Percentiles rank a stretch among this genome's conserved stretches.
Evolutionary conservation across 768 basidiomycete species (phyloP).

Genomic region (Cystobasidium tubakii): DNA sequence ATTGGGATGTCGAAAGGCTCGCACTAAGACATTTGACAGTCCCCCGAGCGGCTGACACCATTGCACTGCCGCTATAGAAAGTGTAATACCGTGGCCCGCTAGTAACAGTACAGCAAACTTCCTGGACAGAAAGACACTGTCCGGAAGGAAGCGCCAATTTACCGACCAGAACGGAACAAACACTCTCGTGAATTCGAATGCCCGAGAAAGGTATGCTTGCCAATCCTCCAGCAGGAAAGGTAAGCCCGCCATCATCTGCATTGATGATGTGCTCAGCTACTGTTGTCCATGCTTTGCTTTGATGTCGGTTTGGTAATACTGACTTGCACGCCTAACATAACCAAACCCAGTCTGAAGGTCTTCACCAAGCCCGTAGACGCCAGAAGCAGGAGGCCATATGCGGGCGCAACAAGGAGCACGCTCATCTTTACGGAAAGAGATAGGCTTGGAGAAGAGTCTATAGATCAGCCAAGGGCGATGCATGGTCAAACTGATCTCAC

Average conservation of each 20-base stretch:
- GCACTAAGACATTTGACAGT: slow-evolving; percentile 55
- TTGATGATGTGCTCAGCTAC: slow-evolving; percentile 44
- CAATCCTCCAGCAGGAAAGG: slow-evolving; percentile 65
- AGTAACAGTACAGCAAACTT: slow-evolving; percentile 63
- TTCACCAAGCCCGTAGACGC: slow-evolving; percentile 45
- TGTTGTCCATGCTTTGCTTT: background rate
- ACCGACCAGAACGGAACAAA: slow-evolving; percentile 97
- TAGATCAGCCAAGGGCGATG: slow-evolving; percentile 26
- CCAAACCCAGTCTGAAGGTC: slow-evolving; percentile 38
- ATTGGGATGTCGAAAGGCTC: slow-evolving; percentile 57
- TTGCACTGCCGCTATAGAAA: slow-evolving; percentile 63
- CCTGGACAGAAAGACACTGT: slow-evolving; percentile 66
- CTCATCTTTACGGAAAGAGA: slow-evolving; percentile 96
- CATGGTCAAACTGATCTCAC: slow-evolving; percentile 52
- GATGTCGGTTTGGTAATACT: slow-evolving; percentile 16
- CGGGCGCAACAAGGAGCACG: slow-evolving; percentile 79
- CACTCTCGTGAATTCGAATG: slow-evolving; percentile 79
- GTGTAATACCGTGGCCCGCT: slow-evolving; percentile 58
- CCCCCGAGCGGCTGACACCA: slow-evolving; percentile 79
- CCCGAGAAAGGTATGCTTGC: slow-evolving; percentile 62
- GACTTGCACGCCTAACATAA: slow-evolving; percentile 47
- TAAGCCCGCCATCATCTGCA: slow-evolving; percentile 62
- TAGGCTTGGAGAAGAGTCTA: slow-evolving; percentile 52
- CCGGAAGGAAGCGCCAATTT: slow-evolving; percentile 85
- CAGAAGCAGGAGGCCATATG: slow-evolving; percentile 65